Percentiles rank a stretch among this genome's conserved stretches.
phyloP scores from a whole-genome alignment of 1,284 basidiomycete genomes.

The Blastosporella zonata region DNA sequence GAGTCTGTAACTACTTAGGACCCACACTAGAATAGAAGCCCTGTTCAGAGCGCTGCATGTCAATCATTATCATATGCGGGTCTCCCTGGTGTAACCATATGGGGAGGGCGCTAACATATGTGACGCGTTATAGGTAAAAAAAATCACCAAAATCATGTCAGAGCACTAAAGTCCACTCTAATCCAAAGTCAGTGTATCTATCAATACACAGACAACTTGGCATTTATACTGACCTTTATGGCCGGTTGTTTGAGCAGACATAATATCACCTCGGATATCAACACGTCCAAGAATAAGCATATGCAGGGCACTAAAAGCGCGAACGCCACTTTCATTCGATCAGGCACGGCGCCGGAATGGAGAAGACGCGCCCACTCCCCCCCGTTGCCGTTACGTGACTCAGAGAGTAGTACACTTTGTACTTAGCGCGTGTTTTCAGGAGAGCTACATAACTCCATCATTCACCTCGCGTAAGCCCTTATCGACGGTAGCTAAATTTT shows the following conservation, averaged over 20 bases:
- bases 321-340: background rate
- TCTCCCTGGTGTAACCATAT: constrained; percentile 1
- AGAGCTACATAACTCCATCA: too few relatives aligned
- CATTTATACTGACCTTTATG: too few relatives aligned
- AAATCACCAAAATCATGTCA: background rate
- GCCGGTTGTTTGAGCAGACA: too few relatives aligned
- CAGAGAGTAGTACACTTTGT: background rate
- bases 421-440: background rate
- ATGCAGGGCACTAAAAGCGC: background rate
- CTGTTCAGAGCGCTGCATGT: constrained; percentile 5
- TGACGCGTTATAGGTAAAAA: background rate
- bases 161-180: too few relatives aligned
- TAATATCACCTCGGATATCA: too few relatives aligned
- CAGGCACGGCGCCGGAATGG: background rate
- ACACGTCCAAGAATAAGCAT: too few relatives aligned
- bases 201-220: too few relatives aligned
- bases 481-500: too few relatives aligned
- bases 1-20: background rate
- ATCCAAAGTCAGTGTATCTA: too few relatives aligned
- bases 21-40: constrained; percentile 6
- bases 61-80: background rate
- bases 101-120: background rate
- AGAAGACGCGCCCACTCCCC: background rate
- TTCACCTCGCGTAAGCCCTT: too few relatives aligned
- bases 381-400: background rate